Conservation (phyloP, 2,329 filamentous ascomycete species). For the Fusarium ramigenum region DNA sequence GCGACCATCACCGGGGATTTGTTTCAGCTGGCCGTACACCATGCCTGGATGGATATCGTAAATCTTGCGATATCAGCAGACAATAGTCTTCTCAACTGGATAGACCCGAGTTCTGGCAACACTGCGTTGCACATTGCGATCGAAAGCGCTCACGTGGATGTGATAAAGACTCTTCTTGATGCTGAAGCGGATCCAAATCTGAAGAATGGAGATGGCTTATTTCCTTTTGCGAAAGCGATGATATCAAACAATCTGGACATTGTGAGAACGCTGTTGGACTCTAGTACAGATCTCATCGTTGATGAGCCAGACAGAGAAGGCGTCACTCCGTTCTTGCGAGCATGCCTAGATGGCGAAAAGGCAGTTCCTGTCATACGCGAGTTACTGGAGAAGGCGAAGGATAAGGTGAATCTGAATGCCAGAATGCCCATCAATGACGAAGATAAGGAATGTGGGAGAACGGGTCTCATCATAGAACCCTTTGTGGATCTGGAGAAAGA, state of each 20-base stretch:
- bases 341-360: not conserved
- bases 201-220: not conserved
- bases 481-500: not conserved
- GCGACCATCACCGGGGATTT: not conserved
- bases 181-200: not conserved
- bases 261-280: rapidly evolving
- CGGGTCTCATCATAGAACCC: not conserved
- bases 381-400: not conserved
- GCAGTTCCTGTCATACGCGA: not conserved
- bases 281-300: rapidly evolving
- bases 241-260: not conserved
- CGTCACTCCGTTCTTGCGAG: not conserved
- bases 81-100: not conserved
- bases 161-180: not conserved
- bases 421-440: not conserved
- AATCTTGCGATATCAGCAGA: not conserved
- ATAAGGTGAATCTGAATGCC: not conserved
- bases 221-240: not conserved
- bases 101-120: not conserved
- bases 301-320: not conserved
- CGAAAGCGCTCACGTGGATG: not conserved
- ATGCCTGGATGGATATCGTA: rapidly evolving
- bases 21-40: not conserved
- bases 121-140: not conserved
- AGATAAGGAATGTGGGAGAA: not conserved